Conservation (phyloP, 768 basidiomycete species). For the Holtermannia corniformis region DNA sequence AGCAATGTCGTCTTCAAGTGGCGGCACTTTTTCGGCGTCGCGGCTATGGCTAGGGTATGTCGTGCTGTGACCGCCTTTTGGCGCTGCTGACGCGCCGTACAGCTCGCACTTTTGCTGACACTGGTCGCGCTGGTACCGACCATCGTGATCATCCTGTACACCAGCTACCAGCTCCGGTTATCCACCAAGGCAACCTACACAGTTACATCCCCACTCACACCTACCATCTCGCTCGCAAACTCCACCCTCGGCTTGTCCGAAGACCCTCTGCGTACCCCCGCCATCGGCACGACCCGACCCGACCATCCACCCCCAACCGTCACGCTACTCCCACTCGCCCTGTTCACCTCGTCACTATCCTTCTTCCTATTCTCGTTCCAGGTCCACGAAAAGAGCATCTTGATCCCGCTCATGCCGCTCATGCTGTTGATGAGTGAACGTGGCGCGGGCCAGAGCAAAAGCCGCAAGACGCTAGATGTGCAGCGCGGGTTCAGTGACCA, state of each 20-base stretch:
- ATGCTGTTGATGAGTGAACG: slow-evolving; percentile 54
- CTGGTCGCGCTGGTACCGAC: slow-evolving; percentile 55
- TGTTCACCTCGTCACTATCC: slow-evolving; percentile 72
- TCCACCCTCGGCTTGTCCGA: not conserved
- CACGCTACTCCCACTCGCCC: slow-evolving; percentile 65
- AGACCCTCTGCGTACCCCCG: slow-evolving; percentile 1
- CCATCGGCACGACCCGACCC: slow-evolving; percentile 1
- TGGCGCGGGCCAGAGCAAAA: slow-evolving; percentile 10
- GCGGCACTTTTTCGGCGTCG: slow-evolving; percentile 43
- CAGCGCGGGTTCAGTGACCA: slow-evolving; percentile 43
- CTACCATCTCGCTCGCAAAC: slow-evolving; percentile 1
- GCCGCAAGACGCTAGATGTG: slow-evolving; percentile 30
- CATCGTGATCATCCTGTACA: slow-evolving; percentile 28
- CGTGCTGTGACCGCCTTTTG: no score
- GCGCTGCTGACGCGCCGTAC: not conserved
- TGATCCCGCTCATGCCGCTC: slow-evolving; percentile 75
- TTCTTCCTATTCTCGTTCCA: slow-evolving; percentile 97
- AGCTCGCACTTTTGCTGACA: slow-evolving; percentile 59
- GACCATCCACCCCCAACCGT: slow-evolving; percentile 49
- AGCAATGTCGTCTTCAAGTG: slow-evolving; percentile 83
- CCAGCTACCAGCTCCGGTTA: slow-evolving; percentile 12
- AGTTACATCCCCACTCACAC: not conserved
- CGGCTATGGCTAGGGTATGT: slow-evolving; percentile 22
- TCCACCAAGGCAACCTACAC: not conserved
- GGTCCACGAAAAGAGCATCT: slow-evolving; percentile 87